Evolutionary conservation across 163 green algal species (phyloP).

Genomic region (Chloromonas sp.): DNA sequence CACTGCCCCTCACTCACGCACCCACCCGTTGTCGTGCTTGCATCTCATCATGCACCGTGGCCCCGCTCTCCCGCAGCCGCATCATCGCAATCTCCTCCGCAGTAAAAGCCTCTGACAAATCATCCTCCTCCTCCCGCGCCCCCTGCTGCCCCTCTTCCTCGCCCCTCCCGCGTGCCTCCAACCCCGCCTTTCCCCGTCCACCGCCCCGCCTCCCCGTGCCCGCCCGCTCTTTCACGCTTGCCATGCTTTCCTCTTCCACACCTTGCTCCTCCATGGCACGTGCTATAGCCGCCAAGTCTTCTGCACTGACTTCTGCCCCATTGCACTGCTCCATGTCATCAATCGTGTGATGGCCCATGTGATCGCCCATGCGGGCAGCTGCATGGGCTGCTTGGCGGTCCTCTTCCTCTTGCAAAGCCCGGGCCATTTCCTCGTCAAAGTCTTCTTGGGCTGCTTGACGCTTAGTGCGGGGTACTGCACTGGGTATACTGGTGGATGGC

Average conservation of each 20-base stretch:
- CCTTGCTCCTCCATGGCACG: not conserved
- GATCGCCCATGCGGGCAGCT: too few species aligned
- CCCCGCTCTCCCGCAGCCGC: slow-evolving; percentile 1
- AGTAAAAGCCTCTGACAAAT: not conserved
- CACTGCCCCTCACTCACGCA: too few species aligned
- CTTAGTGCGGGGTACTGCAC: too few species aligned
- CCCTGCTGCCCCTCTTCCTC: slow-evolving; percentile 1
- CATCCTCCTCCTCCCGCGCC: not conserved
- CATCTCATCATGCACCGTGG: not conserved
- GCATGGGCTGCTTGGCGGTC: not conserved
- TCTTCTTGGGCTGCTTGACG: not conserved
- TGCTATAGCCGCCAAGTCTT: not conserved
- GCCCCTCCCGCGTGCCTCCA: slow-evolving; percentile 42
- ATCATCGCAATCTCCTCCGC: slow-evolving; percentile 3
- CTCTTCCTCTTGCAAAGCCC: slow-evolving; percentile 1
- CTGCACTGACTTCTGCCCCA: not conserved
- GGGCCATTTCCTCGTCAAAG: not conserved
- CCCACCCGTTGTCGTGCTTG: not conserved
- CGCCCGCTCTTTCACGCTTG: not conserved
- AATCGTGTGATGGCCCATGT: too few species aligned
- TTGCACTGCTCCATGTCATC: not conserved
- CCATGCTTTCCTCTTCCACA: not conserved
- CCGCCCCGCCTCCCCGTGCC: not conserved
- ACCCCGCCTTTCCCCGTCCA: slow-evolving; percentile 8
- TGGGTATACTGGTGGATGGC: too few species aligned